phyloP scores from a whole-genome alignment of 352 stramenopile species.

The Phytophthora foliorum region DNA sequence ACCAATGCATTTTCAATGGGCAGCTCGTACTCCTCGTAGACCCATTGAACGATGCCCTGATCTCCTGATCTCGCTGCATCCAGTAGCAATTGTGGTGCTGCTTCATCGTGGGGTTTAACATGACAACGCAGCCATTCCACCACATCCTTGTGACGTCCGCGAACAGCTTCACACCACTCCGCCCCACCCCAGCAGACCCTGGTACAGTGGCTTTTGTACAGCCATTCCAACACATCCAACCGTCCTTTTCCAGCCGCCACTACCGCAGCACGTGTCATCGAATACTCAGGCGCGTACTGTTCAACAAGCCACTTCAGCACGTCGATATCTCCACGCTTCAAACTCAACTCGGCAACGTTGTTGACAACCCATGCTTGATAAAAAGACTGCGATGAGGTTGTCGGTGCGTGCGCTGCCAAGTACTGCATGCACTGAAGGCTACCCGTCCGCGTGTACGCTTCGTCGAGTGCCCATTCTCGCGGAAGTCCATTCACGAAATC shows the following conservation, averaged over 20 bases:
- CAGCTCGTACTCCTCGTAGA: conserved; percentile 7
- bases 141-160: conserved; percentile 4
- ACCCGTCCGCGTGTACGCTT: conserved; percentile 17
- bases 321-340: conserved; percentile 17
- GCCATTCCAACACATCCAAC: conserved; percentile 23
- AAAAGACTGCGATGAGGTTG: neutral
- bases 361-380: conserved; percentile 26
- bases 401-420: conserved; percentile 3
- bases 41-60: conserved; percentile 20
- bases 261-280: conserved; percentile 8
- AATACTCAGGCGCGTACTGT: conserved; percentile 12
- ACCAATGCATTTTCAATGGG: conserved; percentile 4
- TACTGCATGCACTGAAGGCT: conserved; percentile 35
- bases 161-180: conserved; percentile 28
- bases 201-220: conserved; percentile 9
- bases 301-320: conserved; percentile 19
- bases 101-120: conserved; percentile 12
- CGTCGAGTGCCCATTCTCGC: conserved; percentile 15
- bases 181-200: conserved; percentile 28
- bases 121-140: conserved; percentile 19
- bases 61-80: conserved; percentile 18
- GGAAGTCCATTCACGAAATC: conserved; percentile 18
- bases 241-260: conserved; percentile 7
- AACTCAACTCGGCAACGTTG: conserved; percentile 17
- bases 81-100: conserved; percentile 18